Percentiles rank a stretch among this genome's conserved stretches.
These are phyloP conservation scores for Bruguiera parviflora DNA, from an alignment of 345 rosid genomes.

Conservation along the genomic window DNA sequence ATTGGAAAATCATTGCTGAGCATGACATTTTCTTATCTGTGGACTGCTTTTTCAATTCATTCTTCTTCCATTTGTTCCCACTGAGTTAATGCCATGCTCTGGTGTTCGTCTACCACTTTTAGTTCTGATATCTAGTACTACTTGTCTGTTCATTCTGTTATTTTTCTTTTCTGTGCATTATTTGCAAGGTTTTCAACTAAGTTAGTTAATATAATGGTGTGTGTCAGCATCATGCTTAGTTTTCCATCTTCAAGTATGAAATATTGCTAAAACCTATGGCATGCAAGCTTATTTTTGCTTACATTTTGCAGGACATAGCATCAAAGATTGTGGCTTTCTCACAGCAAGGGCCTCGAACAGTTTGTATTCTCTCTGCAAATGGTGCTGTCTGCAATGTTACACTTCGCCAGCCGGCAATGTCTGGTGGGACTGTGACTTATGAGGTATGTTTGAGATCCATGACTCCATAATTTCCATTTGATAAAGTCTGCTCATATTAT, in stretches of 20 bases:
- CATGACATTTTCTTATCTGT: too few relatives aligned
- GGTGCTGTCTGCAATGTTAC: constrained; percentile 75
- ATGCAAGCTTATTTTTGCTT: background rate
- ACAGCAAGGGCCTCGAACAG: constrained; percentile 73
- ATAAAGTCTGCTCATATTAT: constrained; percentile 1
- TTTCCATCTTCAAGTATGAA: background rate
- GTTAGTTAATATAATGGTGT: too few relatives aligned
- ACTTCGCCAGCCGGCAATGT: constrained; percentile 54
- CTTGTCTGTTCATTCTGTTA: too few relatives aligned
- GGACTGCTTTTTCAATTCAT: too few relatives aligned
- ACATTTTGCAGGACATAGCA: constrained; percentile 62
- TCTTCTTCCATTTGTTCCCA: too few relatives aligned
- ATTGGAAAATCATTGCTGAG: too few relatives aligned
- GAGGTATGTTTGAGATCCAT: constrained; percentile 48
- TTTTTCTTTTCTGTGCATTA: too few relatives aligned
- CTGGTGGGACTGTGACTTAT: constrained; percentile 56
- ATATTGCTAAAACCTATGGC: background rate
- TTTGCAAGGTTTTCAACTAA: too few relatives aligned
- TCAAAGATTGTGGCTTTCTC: constrained; percentile 67
- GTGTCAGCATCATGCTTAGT: background rate
- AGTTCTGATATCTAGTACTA: too few relatives aligned
- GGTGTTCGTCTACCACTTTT: too few relatives aligned
- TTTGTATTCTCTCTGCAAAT: constrained; percentile 85
- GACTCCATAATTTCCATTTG: constrained; percentile 1
- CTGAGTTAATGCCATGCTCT: too few relatives aligned